phyloP scores from a whole-genome alignment of 2,329 filamentous ascomycete species.

The Ascochyta viciae-villosae region DNA sequence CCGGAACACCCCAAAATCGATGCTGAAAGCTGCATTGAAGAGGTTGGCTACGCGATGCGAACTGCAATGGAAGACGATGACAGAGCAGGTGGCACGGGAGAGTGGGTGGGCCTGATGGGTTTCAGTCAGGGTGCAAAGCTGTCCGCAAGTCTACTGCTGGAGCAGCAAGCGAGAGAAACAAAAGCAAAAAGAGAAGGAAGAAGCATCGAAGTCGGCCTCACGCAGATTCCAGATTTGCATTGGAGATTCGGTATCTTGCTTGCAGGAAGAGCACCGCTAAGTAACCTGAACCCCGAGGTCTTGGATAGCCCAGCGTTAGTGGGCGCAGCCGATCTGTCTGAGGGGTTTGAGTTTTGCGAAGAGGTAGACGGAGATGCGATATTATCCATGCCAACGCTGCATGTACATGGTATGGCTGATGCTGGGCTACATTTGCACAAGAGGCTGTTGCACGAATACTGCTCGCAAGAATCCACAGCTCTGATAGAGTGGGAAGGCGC shows the following conservation, averaged over 20 bases:
- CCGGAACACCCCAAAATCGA: conserved; percentile 63
- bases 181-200: conserved; percentile 38
- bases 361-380: conserved; percentile 55
- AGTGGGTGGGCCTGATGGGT: conserved; percentile 59
- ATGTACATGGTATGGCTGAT: conserved; percentile 71
- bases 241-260: conserved; percentile 69
- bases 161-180: conserved; percentile 64
- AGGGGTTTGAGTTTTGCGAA: conserved; percentile 49
- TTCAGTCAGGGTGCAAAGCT: conserved; percentile 61
- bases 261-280: conserved; percentile 67
- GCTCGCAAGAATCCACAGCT: conserved; percentile 59
- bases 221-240: conserved; percentile 37
- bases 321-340: conserved; percentile 52
- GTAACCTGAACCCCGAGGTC: conserved; percentile 57
- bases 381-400: conserved; percentile 66
- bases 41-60: conserved; percentile 55
- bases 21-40: conserved; percentile 55
- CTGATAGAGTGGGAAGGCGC: conserved; percentile 77
- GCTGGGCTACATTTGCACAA: conserved; percentile 66
- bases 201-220: conserved; percentile 28
- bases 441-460: conserved; percentile 65
- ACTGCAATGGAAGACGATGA: conserved; percentile 56
- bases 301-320: conserved; percentile 49
- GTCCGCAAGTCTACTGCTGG: conserved; percentile 55
- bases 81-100: conserved; percentile 48